A percentile compares a stretch with the other conserved stretches of the same genome.
Evolutionary conservation across 768 basidiomycete genomes (phyloP).

Genomic region (Serendipita sp.): DNA sequence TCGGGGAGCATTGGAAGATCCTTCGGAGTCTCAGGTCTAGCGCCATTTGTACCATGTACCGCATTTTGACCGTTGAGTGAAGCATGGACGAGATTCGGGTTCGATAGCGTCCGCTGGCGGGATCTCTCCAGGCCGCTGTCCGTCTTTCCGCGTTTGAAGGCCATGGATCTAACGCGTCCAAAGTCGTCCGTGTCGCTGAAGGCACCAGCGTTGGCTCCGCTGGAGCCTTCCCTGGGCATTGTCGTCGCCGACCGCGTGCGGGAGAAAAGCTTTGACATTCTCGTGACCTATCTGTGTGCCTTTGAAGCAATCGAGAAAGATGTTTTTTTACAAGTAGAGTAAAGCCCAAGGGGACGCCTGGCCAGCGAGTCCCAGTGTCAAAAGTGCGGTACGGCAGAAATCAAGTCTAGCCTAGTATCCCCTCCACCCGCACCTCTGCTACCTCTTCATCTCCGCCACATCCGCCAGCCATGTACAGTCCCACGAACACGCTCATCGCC

Average conservation of each 20-base stretch:
- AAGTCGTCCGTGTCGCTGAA: conserved; percentile 4
- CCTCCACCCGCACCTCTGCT: not conserved
- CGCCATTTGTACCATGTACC: not conserved
- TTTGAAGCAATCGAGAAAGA: not conserved
- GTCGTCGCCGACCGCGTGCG: not conserved
- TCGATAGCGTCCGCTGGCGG: conserved; percentile 5
- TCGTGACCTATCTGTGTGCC: not conserved
- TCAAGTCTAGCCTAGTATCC: not conserved
- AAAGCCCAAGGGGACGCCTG: not conserved
- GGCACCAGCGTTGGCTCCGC: not conserved
- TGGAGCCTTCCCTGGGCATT: not conserved
- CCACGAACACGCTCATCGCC: conserved; percentile 63
- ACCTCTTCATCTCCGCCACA: conserved; percentile 18
- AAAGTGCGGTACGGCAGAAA: not conserved
- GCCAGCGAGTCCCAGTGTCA: not conserved
- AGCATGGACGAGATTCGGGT: not conserved
- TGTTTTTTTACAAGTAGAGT: not conserved
- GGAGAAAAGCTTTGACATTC: conserved; percentile 5
- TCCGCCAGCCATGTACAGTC: conserved; percentile 73
- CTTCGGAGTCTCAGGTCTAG: not conserved
- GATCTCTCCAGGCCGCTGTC: conserved; percentile 1
- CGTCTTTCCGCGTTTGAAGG: conserved; percentile 6
- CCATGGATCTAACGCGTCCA: not conserved
- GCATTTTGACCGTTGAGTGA: not conserved
- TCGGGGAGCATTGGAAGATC: conserved; percentile 2